Evolutionary conservation across 1,139 yeast species (phyloP).

Genomic region (Nakaseomyces uthaithaninus): DNA sequence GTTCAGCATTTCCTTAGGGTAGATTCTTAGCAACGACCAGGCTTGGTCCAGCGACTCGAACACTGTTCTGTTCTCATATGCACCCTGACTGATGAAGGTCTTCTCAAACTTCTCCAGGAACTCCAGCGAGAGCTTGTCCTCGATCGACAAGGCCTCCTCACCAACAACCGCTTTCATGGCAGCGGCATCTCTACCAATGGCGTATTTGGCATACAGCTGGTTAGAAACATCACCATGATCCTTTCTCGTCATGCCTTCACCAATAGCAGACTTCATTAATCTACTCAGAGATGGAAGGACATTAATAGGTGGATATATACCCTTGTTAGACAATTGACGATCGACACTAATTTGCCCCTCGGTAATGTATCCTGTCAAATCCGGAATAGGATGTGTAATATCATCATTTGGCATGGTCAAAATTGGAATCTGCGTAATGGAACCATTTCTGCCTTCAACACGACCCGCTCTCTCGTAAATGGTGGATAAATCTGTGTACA

Average conservation of each 20-base stretch:
- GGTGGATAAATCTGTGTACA: constrained; percentile 98
- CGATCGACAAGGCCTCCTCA: constrained; percentile 96
- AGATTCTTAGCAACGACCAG: constrained; percentile 94
- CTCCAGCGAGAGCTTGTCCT: constrained; percentile 93
- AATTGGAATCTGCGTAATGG: constrained; percentile 97
- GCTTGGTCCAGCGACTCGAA: constrained; percentile 96
- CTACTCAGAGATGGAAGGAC: constrained; percentile 96
- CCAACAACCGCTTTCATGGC: constrained; percentile 99
- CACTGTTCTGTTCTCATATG: constrained; percentile 88
- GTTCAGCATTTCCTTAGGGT: constrained; percentile 97
- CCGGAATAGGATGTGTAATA: constrained; percentile 99
- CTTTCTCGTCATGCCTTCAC: constrained; percentile 99
- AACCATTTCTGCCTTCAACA: constrained; percentile 99
- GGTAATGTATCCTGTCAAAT: constrained; percentile 97
- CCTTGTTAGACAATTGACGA: constrained; percentile 92
- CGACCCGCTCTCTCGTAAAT: constrained; percentile 99
- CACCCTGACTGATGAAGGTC: constrained; percentile 91
- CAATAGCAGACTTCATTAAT: constrained; percentile 98
- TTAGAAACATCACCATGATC: constrained; percentile 99
- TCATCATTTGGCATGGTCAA: constrained; percentile 99
- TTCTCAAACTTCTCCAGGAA: constrained; percentile 96
- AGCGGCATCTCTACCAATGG: constrained; percentile 99
- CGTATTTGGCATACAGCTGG: constrained; percentile 97
- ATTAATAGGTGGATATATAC: constrained; percentile 97
- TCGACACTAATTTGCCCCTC: constrained; percentile 98